Evolutionary conservation across 2,329 filamentous ascomycete genomes (phyloP).

Genomic region (Fusarium scirpi): DNA sequence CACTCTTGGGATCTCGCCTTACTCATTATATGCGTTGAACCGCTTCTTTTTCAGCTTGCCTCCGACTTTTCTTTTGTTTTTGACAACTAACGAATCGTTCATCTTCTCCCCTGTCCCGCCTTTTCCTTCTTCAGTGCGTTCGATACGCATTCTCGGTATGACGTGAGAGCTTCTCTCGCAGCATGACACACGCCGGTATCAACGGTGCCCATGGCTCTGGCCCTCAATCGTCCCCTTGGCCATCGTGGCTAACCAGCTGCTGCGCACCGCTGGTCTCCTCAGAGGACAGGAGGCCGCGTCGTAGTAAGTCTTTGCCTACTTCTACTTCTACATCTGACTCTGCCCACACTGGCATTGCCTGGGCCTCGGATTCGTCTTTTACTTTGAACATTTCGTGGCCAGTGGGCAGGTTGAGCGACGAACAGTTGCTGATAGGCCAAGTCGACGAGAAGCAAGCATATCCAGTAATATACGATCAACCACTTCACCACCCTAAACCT

Average conservation of each 20-base stretch:
- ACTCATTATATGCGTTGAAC: conserved; percentile 19
- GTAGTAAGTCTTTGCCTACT: conserved; percentile 53
- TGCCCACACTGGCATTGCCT: conserved; percentile 30
- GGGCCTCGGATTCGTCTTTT: conserved; percentile 41
- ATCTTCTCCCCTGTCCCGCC: neutral
- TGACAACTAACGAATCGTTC: conserved; percentile 26
- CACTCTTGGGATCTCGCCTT: conserved; percentile 27
- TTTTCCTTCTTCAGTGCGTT: conserved; percentile 24
- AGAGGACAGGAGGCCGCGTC: conserved; percentile 54
- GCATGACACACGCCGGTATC: conserved; percentile 58
- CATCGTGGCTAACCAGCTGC: conserved; percentile 63
- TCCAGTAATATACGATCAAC: conserved; percentile 48
- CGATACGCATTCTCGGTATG: conserved; percentile 42
- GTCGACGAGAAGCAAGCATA: conserved; percentile 48
- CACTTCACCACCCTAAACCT: conserved; percentile 46
- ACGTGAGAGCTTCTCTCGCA: conserved; percentile 45
- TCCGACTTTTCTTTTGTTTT: conserved; percentile 12
- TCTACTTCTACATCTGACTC: conserved; percentile 42
- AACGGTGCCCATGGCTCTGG: conserved; percentile 58
- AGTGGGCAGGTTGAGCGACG: conserved; percentile 45
- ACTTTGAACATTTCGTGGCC: conserved; percentile 46
- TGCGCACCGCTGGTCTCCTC: conserved; percentile 57
- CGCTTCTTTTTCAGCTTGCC: conserved; percentile 6
- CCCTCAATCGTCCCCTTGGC: conserved; percentile 54
- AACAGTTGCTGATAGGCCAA: conserved; percentile 50